These are phyloP conservation scores for Panicum virgatum DNA, from an alignment of 202 grass and related monocot species.

Conservation along the genomic window DNA sequence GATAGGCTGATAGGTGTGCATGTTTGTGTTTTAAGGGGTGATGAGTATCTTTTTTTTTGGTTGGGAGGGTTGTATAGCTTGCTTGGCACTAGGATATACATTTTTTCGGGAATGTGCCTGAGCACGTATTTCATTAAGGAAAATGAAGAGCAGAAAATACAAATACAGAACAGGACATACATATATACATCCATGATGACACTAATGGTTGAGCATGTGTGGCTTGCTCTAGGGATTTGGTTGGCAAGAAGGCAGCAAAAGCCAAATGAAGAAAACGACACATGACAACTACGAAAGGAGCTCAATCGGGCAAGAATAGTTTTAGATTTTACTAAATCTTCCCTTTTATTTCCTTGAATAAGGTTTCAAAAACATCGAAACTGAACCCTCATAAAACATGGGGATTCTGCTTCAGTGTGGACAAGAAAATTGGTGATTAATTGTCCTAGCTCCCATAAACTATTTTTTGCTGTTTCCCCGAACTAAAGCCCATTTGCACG, in stretches of 20 bases:
- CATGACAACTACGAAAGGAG: not conserved
- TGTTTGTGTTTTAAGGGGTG: not conserved
- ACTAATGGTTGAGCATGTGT: not conserved
- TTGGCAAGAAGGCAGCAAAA: constrained; percentile 15
- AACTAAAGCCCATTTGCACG: not conserved
- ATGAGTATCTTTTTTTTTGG: too few species aligned
- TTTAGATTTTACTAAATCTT: not conserved
- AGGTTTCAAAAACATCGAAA: not conserved
- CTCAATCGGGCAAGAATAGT: not conserved
- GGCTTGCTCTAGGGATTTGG: not conserved
- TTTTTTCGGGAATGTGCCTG: too few species aligned
- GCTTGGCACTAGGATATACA: not conserved
- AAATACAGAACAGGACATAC: too few species aligned
- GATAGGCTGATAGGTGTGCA: not conserved
- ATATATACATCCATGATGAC: not conserved
- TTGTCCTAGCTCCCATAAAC: not conserved
- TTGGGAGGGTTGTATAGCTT: too few species aligned
- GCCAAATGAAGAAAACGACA: not conserved
- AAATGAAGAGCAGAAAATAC: too few species aligned
- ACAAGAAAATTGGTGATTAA: not conserved
- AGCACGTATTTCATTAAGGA: too few species aligned
- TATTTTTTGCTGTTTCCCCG: not conserved
- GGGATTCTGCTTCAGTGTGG: not conserved
- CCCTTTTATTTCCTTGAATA: not conserved
- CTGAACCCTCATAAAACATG: not conserved